Evolutionary conservation across 2,329 filamentous ascomycete genomes (phyloP).

Genomic region (Nemania diffusa): DNA sequence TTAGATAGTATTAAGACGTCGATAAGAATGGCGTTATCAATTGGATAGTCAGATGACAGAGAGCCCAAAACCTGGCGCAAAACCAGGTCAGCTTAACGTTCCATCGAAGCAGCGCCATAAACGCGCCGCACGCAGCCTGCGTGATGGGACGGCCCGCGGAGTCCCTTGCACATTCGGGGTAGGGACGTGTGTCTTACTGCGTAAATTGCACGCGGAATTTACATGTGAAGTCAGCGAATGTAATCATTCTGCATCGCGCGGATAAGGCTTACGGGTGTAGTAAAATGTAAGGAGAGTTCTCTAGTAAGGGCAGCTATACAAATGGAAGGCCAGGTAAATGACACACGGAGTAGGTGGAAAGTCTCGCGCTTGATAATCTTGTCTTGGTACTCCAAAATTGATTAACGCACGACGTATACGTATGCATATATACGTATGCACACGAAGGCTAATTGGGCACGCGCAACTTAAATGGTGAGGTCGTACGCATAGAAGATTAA

Average conservation of each 20-base stretch:
- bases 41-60: not conserved
- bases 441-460: not conserved
- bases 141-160: constrained; percentile 32
- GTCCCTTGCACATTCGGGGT: constrained; percentile 23
- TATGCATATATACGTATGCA: too few relatives aligned
- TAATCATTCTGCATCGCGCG: not conserved
- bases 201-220: not conserved
- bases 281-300: not conserved
- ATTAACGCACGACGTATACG: not conserved
- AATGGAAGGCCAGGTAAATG: not conserved
- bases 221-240: constrained; percentile 6
- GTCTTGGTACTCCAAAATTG: not conserved
- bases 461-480: not conserved
- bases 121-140: constrained; percentile 18
- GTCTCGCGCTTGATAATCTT: not conserved
- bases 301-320: too few relatives aligned
- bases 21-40: not conserved
- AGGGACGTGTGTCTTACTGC: not conserved
- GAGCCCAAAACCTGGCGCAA: not conserved
- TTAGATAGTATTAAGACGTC: not conserved
- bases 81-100: constrained; percentile 15
- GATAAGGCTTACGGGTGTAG: not conserved
- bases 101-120: constrained; percentile 16
- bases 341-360: not conserved
- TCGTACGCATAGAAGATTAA: not conserved